A percentile compares a stretch with the other conserved stretches of the same genome.
Conservation (phyloP, 2,329 filamentous ascomycete genomes). For the Penicillium italicum region DNA sequence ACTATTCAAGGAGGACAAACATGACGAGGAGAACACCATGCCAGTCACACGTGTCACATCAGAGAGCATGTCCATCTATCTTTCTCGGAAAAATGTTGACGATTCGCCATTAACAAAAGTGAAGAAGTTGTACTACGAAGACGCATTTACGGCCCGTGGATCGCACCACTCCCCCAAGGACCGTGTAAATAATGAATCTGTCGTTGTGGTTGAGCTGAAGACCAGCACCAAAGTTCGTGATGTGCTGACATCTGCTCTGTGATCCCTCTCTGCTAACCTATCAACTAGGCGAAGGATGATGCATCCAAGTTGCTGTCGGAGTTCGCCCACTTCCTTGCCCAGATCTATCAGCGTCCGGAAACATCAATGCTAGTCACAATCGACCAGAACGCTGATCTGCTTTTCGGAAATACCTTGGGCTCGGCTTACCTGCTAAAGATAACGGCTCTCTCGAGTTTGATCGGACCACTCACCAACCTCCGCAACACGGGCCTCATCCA, state of each 20-base stretch:
- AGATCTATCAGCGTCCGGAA: slow-evolving; percentile 70
- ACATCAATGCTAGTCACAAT: slow-evolving; percentile 71
- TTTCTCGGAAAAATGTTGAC: slow-evolving; percentile 12
- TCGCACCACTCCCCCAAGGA: slow-evolving; percentile 41
- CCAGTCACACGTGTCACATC: slow-evolving; percentile 8
- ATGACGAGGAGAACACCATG: slow-evolving; percentile 25
- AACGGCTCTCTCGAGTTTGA: slow-evolving; percentile 63
- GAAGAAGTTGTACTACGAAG: slow-evolving; percentile 41
- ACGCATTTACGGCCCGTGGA: slow-evolving; percentile 39
- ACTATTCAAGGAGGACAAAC: slow-evolving; percentile 24
- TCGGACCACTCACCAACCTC: slow-evolving; percentile 73
- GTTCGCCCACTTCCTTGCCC: slow-evolving; percentile 68
- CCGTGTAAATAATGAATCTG: slow-evolving; percentile 52
- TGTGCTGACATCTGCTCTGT: not conserved
- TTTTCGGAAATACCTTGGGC: slow-evolving; percentile 71
- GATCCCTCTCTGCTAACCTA: slow-evolving; percentile 17
- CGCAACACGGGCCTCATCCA: slow-evolving; percentile 76
- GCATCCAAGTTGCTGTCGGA: slow-evolving; percentile 71
- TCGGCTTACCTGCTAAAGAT: slow-evolving; percentile 77
- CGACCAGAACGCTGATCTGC: slow-evolving; percentile 70
- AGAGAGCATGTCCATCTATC: slow-evolving; percentile 14
- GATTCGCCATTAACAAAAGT: slow-evolving; percentile 22
- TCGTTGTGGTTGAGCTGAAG: slow-evolving; percentile 62
- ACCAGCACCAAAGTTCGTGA: slow-evolving; percentile 61
- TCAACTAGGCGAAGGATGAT: slow-evolving; percentile 60